A percentile compares a stretch with the other conserved stretches of the same genome.
Conservation (phyloP, 1,284 basidiomycete species). For the Mycena sp. region DNA sequence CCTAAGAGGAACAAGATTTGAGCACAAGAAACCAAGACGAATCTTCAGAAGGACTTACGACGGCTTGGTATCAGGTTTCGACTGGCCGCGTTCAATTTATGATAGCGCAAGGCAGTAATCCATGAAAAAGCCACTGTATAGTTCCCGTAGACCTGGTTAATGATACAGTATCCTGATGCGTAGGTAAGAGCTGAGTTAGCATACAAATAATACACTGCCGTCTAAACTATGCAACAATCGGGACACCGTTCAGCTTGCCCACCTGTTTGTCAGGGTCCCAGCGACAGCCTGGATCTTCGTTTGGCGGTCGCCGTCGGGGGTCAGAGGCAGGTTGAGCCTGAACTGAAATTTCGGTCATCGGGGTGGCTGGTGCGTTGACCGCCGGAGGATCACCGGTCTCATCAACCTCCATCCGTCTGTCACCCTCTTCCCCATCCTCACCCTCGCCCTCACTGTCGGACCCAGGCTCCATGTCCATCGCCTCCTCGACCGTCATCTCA, state of each 20-base stretch:
- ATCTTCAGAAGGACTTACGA: no score
- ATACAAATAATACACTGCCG: conserved; percentile 27
- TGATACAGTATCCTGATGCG: no score
- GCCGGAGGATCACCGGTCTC: neutral
- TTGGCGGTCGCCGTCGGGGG: conserved; percentile 27
- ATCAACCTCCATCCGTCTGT: neutral
- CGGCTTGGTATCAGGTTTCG: no score
- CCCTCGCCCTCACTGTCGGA: conserved; percentile 43
- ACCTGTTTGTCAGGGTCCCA: conserved; percentile 15
- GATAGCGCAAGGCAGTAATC: no score
- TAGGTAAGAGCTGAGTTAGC: conserved; percentile 25
- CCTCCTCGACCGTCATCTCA: conserved; percentile 59
- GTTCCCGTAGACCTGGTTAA: no score
- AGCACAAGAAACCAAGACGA: no score
- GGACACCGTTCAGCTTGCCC: conserved; percentile 8
- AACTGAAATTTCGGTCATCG: neutral
- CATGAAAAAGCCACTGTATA: no score
- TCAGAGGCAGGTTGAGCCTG: conserved; percentile 3
- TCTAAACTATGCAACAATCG: conserved; percentile 22
- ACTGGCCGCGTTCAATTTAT: no score
- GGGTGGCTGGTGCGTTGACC: neutral
- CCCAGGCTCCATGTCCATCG: conserved; percentile 57
- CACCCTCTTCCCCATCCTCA: conserved; percentile 25
- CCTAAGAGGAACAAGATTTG: no score
- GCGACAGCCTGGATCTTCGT: neutral